Evolutionary conservation across 371 early-diverging fungal genomes (phyloP), one percentile per base, ranked within the genome.

Genomic region (Apophysomyces elegans): DNA sequence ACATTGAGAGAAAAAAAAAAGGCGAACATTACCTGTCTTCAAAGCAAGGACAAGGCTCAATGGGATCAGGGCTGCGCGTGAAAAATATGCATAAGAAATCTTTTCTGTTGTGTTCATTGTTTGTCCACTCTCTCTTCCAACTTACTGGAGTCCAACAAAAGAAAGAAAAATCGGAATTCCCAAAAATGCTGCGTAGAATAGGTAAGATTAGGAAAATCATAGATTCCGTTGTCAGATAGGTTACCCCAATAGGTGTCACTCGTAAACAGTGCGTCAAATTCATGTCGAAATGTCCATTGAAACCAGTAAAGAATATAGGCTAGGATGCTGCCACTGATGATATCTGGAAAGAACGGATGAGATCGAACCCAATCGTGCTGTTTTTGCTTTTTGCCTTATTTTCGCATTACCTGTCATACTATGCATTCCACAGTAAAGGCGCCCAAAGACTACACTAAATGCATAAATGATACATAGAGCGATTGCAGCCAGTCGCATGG

Each of bases 341-440:
- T 84, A 72, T 93, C 94, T 70, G 39, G 36, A 62, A 13, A 41
- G 11, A 13, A 41, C 41, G 13, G 41, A 11, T 41, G 1, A 41
- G 3, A 26, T 26, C 32, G 2, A 26, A 26, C 32, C 32, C 32
- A 26, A 26, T 26, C 32, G 3, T 26, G 1, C 13, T 41, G 8
- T 41, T 5, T 5, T 41, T 41, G 8, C 41, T 41, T 5, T 41
- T 13, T 41, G 8, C 13, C 13, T 41, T 2, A 11, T 41, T 13
- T 41, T 41, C 1, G 41, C 41, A 5, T 8, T 73, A 85, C 86
- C 86, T 37, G 87, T 87, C 11, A 89, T 59, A 41, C 83, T 77
- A 75, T 93, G 94, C 92, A 93, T 91, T 18, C 92, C 94, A 64
- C 90, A 91, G 63, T 90, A 86, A 9, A 92, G 66, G 59, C 94